Evolutionary conservation across 371 early-diverging fungal species (phyloP), one percentile per base, ranked within the genome.

Genomic region (Mucor indicus): DNA sequence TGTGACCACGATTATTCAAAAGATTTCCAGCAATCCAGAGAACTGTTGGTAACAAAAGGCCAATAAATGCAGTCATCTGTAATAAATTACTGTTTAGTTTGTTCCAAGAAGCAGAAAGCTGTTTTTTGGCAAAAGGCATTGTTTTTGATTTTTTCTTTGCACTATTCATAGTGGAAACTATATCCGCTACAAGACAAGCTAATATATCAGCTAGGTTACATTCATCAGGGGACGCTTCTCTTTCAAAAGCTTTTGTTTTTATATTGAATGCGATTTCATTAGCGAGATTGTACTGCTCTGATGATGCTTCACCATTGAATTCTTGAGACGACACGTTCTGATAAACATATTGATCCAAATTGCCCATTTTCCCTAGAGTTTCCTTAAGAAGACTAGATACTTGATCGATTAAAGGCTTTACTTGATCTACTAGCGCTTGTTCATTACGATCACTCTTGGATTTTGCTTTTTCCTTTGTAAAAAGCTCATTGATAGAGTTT

Each of bases 51-150:
- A 64, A 44, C 13, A 64, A 52, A 19, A 60, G 52, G 0, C 64
- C 64, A 17, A 64, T 61, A 35, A 50, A 60, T 20, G 60, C 55
- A 3, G 60, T 49, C 16, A 64, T 64, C 42, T 64, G 64, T 12
- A 60, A 32, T 32, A 64, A 49, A 12, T 60, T 60, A 30, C 55
- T 60, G 35, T 55, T 52, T 22, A 64, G 46, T 15, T 56, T 48
- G 30, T 50, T 53, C 60, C 60, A 56, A 3, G 60, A 32, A 11
- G 64, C 60, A 27, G 47, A 52, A 15, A 64, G 53, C 9, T 42
- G 46, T 32, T 52, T 50, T 35, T 64, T 50, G 15, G 64, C 64
- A 31, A 56, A 40, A 16, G 64, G 64, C 60, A 64, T 60, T 38
- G 40, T 48, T 23, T 50, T 51, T 9, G 60, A n/a, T 48, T 60